phyloP scores from a whole-genome alignment of 805 yeast species.

The Osmozyma mogii region DNA sequence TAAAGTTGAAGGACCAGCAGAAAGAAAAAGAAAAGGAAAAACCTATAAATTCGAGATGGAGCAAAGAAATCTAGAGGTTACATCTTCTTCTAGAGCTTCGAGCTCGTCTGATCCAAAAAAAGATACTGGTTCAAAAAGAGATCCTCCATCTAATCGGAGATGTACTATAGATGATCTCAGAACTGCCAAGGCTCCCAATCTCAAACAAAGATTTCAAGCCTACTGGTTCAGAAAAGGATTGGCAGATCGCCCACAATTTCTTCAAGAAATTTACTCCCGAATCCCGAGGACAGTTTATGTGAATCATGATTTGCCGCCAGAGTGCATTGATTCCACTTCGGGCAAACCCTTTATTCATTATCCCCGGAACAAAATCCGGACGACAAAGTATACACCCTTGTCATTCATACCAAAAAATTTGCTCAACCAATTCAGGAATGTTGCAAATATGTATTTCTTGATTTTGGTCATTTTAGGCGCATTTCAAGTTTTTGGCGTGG shows the following conservation, averaged over 20 bases:
- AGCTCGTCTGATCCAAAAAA: no score
- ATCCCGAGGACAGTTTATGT: constrained; percentile 40
- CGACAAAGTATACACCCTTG: constrained; percentile 55
- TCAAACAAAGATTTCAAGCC: constrained; percentile 5
- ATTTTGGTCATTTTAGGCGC: constrained; percentile 47
- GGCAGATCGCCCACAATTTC: constrained; percentile 25
- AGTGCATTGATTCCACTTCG: constrained; percentile 21
- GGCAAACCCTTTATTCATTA: constrained; percentile 28
- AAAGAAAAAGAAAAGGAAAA: no score
- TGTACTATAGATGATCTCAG: constrained; percentile 9
- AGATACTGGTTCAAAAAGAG: no score
- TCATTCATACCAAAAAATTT: constrained; percentile 52
- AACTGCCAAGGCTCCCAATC: constrained; percentile 7
- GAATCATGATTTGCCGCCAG: constrained; percentile 41
- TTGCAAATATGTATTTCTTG: constrained; percentile 55
- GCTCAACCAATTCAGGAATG: constrained; percentile 43
- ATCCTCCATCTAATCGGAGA: no score
- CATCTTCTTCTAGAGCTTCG: no score
- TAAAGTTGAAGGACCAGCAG: no score
- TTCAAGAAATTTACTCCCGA: constrained; percentile 29
- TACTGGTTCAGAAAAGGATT: constrained; percentile 14
- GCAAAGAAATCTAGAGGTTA: no score
- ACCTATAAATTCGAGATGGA: no score
- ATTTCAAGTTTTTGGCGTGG: constrained; percentile 57
- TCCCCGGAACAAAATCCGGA: constrained; percentile 52